Base-by-base conservation (phyloP, 2,329 filamentous ascomycete species). In the Hirsutella rhossiliensis region DNA sequence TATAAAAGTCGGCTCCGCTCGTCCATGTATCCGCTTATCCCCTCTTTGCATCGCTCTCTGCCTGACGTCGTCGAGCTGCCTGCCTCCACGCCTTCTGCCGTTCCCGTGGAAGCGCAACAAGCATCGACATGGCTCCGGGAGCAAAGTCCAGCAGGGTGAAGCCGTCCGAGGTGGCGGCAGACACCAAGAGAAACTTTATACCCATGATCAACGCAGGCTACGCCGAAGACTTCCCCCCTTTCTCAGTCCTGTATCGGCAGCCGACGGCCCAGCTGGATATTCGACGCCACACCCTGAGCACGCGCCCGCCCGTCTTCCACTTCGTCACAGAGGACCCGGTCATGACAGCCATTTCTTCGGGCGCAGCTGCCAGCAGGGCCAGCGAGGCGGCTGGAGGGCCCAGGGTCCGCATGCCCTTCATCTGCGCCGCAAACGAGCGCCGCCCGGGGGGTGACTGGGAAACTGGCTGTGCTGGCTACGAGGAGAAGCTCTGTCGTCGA, bases 381-480 rank as follows among this genome's bases (percentile, higher is more conserved):
- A 63, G 59, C 40, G 51, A 63, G 43, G 57, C 55, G 11, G 50
- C 47, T 17, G 60, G 60, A 20, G 61, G 59, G 4, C 45, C 54
- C 29, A 54, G 62, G 41, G 54, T 65, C 32, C 61, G 65, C 3
- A 72, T 85, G 44, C 78, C 81, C 0, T 80, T 86, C 46, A 76
- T 87, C 48, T 86, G 82, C 51, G 75, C 79, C 44, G 84, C 84
- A 40, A 86, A 88, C 62, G 84, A 88, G 58, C 84, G 82, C 56
- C 72, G 82, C 32, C 73, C 84, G 1, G 84, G 84, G 11, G 84
- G 84, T n/a, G 83, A 88, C 57, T 89, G 84, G 84, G 83, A 87
- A 53, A 82, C 73, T 7, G 72, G 71, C 48, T 69, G 64, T 12
- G 59, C 64, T 3, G 65, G 66, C 30, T 67, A 68, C 47, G 66